phyloP scores from a whole-genome alignment of 176 grass and related monocot species.

The Bothriochloa decipiens region DNA sequence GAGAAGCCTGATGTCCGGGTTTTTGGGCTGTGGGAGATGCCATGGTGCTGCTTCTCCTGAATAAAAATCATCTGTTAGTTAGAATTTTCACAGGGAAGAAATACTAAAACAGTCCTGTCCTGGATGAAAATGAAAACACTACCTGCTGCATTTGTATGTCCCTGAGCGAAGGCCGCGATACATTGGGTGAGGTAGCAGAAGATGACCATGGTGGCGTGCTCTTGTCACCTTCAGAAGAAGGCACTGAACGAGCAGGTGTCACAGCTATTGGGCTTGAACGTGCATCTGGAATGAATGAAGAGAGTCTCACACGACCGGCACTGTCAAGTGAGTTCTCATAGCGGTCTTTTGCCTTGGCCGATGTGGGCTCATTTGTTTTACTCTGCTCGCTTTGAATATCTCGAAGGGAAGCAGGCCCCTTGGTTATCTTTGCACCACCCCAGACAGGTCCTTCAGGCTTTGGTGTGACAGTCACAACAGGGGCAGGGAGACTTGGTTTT shows the following conservation, averaged over 20 bases:
- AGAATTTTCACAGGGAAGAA: not conserved
- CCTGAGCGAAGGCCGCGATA: conserved; percentile 78
- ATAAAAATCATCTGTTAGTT: not conserved
- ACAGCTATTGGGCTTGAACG: conserved; percentile 69
- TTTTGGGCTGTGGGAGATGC: conserved; percentile 74
- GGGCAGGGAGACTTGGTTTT: conserved; percentile 53
- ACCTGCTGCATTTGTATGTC: conserved; percentile 99
- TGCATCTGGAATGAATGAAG: conserved; percentile 69
- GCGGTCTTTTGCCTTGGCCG: conserved; percentile 45
- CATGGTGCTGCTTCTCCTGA: conserved; percentile 79
- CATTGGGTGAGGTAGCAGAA: conserved; percentile 65
- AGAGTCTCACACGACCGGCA: conserved; percentile 50
- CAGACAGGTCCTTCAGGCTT: conserved; percentile 91
- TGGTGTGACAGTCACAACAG: conserved; percentile 44
- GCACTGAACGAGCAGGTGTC: conserved; percentile 28
- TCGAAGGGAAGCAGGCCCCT: conserved; percentile 72
- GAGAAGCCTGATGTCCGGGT: conserved; percentile 74
- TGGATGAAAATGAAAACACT: not conserved
- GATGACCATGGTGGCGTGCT: conserved; percentile 85
- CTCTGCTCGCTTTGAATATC: conserved; percentile 96
- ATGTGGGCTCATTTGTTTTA: conserved; percentile 53
- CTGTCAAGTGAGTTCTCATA: conserved; percentile 55
- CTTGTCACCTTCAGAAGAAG: conserved; percentile 74
- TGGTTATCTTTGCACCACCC: conserved; percentile 81
- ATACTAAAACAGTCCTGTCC: not conserved